Evolutionary conservation across 306 rosid genomes (phyloP), one percentile per base, ranked within the genome.

Genomic region (Begonia loranthoides): DNA sequence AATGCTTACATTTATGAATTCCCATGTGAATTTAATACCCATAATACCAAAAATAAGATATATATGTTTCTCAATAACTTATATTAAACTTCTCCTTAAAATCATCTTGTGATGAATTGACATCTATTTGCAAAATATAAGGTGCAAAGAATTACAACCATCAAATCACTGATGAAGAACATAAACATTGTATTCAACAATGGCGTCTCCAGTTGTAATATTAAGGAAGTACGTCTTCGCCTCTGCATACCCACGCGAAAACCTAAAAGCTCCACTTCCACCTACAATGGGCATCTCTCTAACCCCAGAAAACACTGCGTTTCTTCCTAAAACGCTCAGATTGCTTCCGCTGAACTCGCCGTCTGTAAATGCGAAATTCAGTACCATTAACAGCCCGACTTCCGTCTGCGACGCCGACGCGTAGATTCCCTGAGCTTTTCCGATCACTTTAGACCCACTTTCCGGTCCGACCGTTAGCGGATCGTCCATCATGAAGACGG

Each of bases 281-380:
- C 95, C 95, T 6, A 85, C 82, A 1, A 85, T 54, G 9, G 87
- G 82, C 82, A 85, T 66, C 69, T 81, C 95, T 44, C 87, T 76
- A 13, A 73, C 76, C 12, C 45, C 36, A 3, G 74, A 64, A 0
- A 22, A 14, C 6, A n/a, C n/a, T n/a, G n/a, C n/a, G n/a, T n/a
- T n/a, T n/a, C n/a, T n/a, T n/a, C n/a, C n/a, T n/a, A n/a, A n/a
- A n/a, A n/a, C n/a, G n/a, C n/a, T n/a, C n/a, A n/a, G n/a, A n/a
- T n/a, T n/a, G n/a, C n/a, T n/a, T 0, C 92, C 92, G 8, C 66
- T 81, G 50, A 59, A 71, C 60, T 76, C 72, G 17, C 82, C 95
- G 53, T 63, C 64, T 0, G 67, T 56, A 65, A 87, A 87, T 2
- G 48, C 87, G 15, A 70, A 82, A 50, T 70, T 79, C 24, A 72